Evolutionary conservation across 345 rosid species (phyloP).

Genomic region (Corchorus capsularis): DNA sequence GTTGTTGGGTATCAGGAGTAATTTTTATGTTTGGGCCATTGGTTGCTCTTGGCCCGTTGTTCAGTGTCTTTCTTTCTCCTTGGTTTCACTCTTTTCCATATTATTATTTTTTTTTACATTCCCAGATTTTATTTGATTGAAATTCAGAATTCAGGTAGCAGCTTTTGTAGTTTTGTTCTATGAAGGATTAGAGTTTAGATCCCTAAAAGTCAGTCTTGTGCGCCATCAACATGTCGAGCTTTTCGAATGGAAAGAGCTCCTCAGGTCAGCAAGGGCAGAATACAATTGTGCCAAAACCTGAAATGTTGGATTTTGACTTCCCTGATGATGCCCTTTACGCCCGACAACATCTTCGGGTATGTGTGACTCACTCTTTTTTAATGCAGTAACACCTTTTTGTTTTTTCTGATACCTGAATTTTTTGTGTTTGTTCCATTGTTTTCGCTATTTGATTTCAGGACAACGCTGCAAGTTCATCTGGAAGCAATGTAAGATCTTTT

Average conservation of each 20-base stretch:
- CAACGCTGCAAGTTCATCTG: slow-evolving; percentile 77
- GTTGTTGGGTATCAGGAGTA: no score
- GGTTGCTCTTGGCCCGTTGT: no score
- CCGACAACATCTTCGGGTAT: slow-evolving; percentile 45
- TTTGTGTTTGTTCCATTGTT: not conserved
- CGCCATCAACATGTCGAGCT: not conserved
- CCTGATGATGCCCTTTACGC: slow-evolving; percentile 42
- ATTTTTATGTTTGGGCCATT: no score
- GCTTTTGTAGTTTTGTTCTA: no score
- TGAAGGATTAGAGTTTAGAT: no score
- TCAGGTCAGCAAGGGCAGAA: slow-evolving; percentile 29
- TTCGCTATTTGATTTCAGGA: slow-evolving; percentile 47
- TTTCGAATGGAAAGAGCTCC: slow-evolving; percentile 31
- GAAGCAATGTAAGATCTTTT: slow-evolving; percentile 58
- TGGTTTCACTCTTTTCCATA: no score
- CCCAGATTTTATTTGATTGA: no score
- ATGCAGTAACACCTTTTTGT: not conserved
- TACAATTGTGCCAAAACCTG: slow-evolving; percentile 55
- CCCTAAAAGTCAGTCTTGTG: not conserved
- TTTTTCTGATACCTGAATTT: not conserved
- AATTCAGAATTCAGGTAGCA: no score
- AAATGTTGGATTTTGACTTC: slow-evolving; percentile 56
- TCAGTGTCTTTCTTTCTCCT: no score
- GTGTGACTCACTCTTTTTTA: not conserved
- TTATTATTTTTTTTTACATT: no score